Evolutionary conservation across 495 filamentous ascomycete genomes (phyloP), one percentile per base, ranked within the genome.

Genomic region (Xylaria telfairii): DNA sequence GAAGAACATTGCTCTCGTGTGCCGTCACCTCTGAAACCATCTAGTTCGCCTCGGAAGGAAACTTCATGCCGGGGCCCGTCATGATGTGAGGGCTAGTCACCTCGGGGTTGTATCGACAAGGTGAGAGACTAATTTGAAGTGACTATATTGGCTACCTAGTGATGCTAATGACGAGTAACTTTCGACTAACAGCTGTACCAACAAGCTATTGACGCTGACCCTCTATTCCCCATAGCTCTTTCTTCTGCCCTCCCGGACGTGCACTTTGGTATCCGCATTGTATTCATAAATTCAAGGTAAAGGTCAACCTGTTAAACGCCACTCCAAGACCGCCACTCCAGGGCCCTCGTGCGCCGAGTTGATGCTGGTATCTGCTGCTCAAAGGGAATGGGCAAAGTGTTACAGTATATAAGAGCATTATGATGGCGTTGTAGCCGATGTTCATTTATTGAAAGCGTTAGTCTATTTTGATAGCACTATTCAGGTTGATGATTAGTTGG

Each of bases 401-500:
- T 66, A 71, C 70, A 71, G 63, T 65, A 70, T 61, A 73, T 69
- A 71, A 71, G 51, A 62, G 70, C 65, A 28, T 69, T 30, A 54
- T 54, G 30, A 15, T 30, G 7, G 26, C 28, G 5, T 54, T 57
- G 54, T 34, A 57, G 28, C 54, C 1, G 19, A 13, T 10, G 17
- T 34, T n/a, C 13, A 46, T 72, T 63, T 47, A 71, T 76, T 68
- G 64, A 17, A 61, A 61, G 32, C 5, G 34, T 32, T 60, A 60
- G 30, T 77, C 72, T 79, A 74, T 73, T 64, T 81, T 81, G 69
- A 81, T 81, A 60, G 79, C 79, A 42, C 79, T 81, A 46, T 41
- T 34, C 8, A 15, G 59, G 51, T 28, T 60, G 1, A 56, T 9
- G 32, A 62, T 78, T 56, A 78, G 78, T 59, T 37, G 4, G 7